Base-by-base conservation (phyloP, 805 yeast genomes). In the Candida insectorum region DNA sequence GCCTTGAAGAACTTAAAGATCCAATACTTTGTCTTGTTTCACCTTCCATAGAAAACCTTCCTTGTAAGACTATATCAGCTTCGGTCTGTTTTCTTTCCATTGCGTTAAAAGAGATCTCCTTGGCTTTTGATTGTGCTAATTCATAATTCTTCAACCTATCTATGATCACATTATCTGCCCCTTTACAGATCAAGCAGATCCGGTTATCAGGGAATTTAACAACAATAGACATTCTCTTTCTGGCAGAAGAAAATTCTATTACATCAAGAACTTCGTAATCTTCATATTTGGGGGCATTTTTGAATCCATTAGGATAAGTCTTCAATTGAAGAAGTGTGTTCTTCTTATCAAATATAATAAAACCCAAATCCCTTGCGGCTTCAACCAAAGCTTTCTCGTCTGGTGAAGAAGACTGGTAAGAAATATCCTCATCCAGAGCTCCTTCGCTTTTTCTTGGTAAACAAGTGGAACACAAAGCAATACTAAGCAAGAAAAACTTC, bases 281-380 rank as follows among this genome's bases (percentile, higher is more conserved):
- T 45, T 88, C 95, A 26, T 71, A 66, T 6, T 65, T 68, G 1
- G 95, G 82, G 1, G 69, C 75, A 3, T 55, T 49, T 5, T 79
- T 84, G 52, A 85, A 78, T 0, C 97, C 97, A 33, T 79, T 48
- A 0, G 97, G 97, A 53, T 82, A 93, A 0, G 87, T 75, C 45
- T 89, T 80, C 15, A 93, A 60, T 0, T 81, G 73, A 28, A 93
- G 54, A 1, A 62, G 56, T 37, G 73, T 74, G 28, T 76, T 77
- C 39, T 76, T 76, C 34, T 84, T 75, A 38, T 85, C 87, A 36
- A 66, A 71, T 6, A 89, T 84, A n/a, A 89, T 79, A 55, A 70
- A 93, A 0, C 99, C 99, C 69, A 93, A 70, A 52, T 93, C 98
- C 45, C 96, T 72, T 0, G 98, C 98, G 1, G 97, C 98, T 28